A percentile compares a stretch with the other conserved stretches of the same genome.
Evolutionary conservation across 2,329 filamentous ascomycete species (phyloP).

Genomic region (Microcera coccophila): DNA sequence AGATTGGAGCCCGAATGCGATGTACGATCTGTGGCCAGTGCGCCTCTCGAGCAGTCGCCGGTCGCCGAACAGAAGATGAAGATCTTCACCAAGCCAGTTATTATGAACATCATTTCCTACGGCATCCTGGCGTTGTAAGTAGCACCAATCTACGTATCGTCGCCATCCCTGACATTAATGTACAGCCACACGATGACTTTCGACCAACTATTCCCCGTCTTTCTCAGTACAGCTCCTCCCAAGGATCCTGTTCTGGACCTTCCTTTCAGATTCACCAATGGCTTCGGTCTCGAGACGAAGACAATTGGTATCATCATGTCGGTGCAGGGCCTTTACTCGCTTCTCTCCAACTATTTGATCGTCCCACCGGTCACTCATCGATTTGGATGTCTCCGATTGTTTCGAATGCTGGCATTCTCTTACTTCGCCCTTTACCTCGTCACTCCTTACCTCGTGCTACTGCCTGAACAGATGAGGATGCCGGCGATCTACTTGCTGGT

Average conservation of each 20-base stretch:
- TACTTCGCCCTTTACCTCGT: constrained; percentile 87
- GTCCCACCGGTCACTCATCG: constrained; percentile 74
- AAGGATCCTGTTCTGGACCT: constrained; percentile 53
- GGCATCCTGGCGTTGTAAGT: constrained; percentile 93
- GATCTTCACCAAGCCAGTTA: constrained; percentile 78
- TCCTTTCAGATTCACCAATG: constrained; percentile 85
- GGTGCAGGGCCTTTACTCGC: constrained; percentile 83
- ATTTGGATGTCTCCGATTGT: constrained; percentile 75
- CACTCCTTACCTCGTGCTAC: constrained; percentile 83
- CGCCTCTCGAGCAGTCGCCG: constrained; percentile 23
- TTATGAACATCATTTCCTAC: constrained; percentile 84
- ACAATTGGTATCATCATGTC: constrained; percentile 85
- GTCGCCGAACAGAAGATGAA: constrained; percentile 32
- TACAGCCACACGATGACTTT: constrained; percentile 91
- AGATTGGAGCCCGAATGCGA: constrained; percentile 35
- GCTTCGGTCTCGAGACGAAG: constrained; percentile 78
- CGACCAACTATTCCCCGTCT: constrained; percentile 88
- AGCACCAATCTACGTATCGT: neutral
- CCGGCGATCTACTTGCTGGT: constrained; percentile 72
- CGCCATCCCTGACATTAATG: constrained; percentile 12
- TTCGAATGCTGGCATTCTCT: constrained; percentile 72
- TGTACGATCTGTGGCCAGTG: constrained; percentile 14
- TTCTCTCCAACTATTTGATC: constrained; percentile 78
- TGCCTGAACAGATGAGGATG: constrained; percentile 69
- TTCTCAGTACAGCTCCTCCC: constrained; percentile 67